Base-by-base conservation (phyloP, 148 eudicot species). In the Suaeda aralocaspica region DNA sequence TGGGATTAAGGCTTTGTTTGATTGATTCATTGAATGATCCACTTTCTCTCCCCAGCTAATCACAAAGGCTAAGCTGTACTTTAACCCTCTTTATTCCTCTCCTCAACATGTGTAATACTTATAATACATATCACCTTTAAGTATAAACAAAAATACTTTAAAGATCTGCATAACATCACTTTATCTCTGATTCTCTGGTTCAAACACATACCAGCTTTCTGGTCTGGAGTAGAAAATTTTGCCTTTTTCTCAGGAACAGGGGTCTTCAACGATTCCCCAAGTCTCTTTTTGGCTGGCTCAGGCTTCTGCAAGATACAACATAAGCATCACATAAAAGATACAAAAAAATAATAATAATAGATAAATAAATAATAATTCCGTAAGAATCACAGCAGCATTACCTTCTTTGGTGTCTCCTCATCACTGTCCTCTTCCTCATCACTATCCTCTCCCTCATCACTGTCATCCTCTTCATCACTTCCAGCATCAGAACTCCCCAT, bases 391-490 rank as follows among this genome's bases (percentile, higher is more conserved):
- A 67, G 3, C 9, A 42, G 2, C 36, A 25, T 52, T 77, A 90
- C 96, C 92, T 86, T 83, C 82, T 77, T 76, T 39, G 92, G 91
- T 57, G 87, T 78, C 73, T 80, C 87, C 45, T 85, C 88, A 28
- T 84, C 89, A 52, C 79, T 83, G 0, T 80, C 88, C 55, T 77
- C 75, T 31, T 84, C 87, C 21, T 72, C 87, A 13, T 77, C 82
- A 59, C 62, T 48, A 4, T 75, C 78, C 18, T 52, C 71, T 25
- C n/a, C n/a, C 41, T 79, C 82, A 11, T 61, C 79, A 63, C 63
- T 59, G 41, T 62, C 66, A 36, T 62, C 66, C 39, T 62, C 66
- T 9, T 77, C 83, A 2, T 77, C 82, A 56, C 73, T 77, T 56
- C 76, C 88, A 75, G 72, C 84, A 82, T 82, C 77, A 50, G 67